These are phyloP conservation scores for Coniochaeta ligniaria DNA, from an alignment of 2,329 filamentous ascomycete genomes.

Conservation along the genomic window DNA sequence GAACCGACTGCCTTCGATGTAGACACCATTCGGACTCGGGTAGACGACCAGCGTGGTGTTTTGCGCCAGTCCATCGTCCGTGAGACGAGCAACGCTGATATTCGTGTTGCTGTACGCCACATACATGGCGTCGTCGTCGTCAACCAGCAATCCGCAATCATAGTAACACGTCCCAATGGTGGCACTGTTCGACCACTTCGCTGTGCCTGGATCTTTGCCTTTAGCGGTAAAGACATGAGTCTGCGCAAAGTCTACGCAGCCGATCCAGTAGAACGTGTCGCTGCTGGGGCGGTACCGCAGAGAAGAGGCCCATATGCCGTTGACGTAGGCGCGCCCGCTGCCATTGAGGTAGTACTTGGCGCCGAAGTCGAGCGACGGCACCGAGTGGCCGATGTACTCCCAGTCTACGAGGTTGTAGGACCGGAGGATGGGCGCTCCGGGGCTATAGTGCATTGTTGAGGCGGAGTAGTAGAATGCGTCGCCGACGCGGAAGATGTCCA, in stretches of 20 bases:
- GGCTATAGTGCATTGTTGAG: constrained; percentile 49
- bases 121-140: constrained; percentile 53
- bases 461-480: constrained; percentile 47
- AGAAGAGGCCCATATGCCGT: constrained; percentile 49
- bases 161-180: constrained; percentile 39
- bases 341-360: constrained; percentile 39
- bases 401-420: constrained; percentile 49
- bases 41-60: constrained; percentile 38
- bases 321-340: constrained; percentile 36
- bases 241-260: constrained; percentile 41
- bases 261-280: constrained; percentile 48
- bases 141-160: constrained; percentile 49
- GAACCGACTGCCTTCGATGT: constrained; percentile 45
- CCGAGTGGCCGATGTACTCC: constrained; percentile 36
- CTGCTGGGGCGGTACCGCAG: constrained; percentile 42
- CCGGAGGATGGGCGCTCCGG: constrained; percentile 47
- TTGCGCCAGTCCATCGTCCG: constrained; percentile 36
- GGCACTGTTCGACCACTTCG: constrained; percentile 12
- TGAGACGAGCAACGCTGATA: constrained; percentile 43
- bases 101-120: constrained; percentile 44
- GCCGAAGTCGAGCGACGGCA: constrained; percentile 37
- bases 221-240: constrained; percentile 47
- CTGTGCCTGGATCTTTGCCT: constrained; percentile 20
- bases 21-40: constrained; percentile 22
- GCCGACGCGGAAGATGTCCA: constrained; percentile 43